Percentiles rank a stretch among this genome's conserved stretches.
Evolutionary conservation across 1,284 basidiomycete genomes (phyloP).

Genomic region (Coniferiporia weirii): DNA sequence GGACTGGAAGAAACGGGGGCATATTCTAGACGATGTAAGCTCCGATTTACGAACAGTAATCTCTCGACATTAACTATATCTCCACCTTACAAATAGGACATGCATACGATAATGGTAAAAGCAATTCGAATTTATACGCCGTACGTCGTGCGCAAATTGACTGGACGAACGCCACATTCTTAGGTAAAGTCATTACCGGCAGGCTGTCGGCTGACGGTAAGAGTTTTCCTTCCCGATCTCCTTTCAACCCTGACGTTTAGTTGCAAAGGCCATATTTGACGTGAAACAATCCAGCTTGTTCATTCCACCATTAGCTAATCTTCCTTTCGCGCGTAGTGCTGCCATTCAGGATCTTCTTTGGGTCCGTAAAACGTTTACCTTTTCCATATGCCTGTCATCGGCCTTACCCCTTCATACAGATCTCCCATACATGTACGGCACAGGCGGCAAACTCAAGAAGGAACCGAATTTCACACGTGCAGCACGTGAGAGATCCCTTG

Average conservation of each 20-base stretch:
- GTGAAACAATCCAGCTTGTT: slow-evolving; percentile 30
- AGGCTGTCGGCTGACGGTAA: slow-evolving; percentile 67
- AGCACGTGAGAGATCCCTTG: not conserved
- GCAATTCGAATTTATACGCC: slow-evolving; percentile 7
- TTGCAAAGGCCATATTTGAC: slow-evolving; percentile 60
- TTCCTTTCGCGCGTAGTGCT: slow-evolving; percentile 21
- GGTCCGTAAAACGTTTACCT: not conserved
- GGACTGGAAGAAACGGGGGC: slow-evolving; percentile 60
- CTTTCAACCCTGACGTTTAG: not conserved
- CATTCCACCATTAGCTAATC: not conserved
- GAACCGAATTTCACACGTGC: slow-evolving; percentile 9
- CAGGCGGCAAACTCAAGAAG: slow-evolving; percentile 9
- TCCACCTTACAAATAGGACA: slow-evolving; percentile 34
- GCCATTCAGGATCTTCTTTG: slow-evolving; percentile 21
- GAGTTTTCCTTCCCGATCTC: slow-evolving; percentile 22
- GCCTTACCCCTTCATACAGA: slow-evolving; percentile 2
- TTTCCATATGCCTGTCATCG: not conserved
- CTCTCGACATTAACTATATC: not conserved
- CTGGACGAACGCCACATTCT: not conserved
- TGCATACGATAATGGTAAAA: slow-evolving; percentile 56
- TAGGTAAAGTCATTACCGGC: slow-evolving; percentile 54
- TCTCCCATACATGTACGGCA: slow-evolving; percentile 17
- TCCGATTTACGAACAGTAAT: not conserved
- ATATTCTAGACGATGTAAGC: slow-evolving; percentile 76
- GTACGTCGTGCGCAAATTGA: not conserved